phyloP scores from a whole-genome alignment of 805 yeast species.

The Kodamaea neixiangensis region DNA sequence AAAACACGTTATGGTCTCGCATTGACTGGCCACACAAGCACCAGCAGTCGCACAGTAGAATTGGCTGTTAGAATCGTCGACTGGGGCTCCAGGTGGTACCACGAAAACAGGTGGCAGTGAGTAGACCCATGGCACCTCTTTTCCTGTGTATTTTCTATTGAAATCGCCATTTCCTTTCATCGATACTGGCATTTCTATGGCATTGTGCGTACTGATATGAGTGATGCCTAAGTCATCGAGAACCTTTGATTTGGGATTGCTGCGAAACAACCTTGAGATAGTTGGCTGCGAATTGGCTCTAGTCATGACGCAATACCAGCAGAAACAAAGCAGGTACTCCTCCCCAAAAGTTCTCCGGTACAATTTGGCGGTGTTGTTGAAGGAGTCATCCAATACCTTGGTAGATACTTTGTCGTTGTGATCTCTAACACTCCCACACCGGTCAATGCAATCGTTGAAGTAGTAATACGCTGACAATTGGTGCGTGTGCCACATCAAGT shows the following conservation, averaged over 20 bases:
- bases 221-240: constrained; percentile 1
- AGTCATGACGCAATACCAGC: constrained; percentile 12
- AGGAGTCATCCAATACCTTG: constrained; percentile 2
- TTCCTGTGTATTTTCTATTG: background rate
- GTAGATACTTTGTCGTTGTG: constrained; percentile 9
- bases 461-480: constrained; percentile 20
- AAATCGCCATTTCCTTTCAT: background rate
- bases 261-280: background rate
- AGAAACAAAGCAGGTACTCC: constrained; percentile 16
- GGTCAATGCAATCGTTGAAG: constrained; percentile 17
- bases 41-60: background rate
- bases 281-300: constrained; percentile 2
- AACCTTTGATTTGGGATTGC: constrained; percentile 8
- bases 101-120: background rate
- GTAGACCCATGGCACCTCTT: background rate
- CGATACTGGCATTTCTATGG: background rate
- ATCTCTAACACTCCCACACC: constrained; percentile 14
- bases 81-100: background rate
- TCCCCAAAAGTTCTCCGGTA: constrained; percentile 11
- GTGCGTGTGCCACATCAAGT: constrained; percentile 32
- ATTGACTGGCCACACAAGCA: too few species aligned
- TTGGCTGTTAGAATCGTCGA: background rate
- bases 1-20: too few species aligned
- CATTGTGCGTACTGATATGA: constrained; percentile 9
- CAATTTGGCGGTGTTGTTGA: constrained; percentile 12